Base-by-base conservation (phyloP, 2,329 filamentous ascomycete species). In the Sclerotinia glacialis region DNA sequence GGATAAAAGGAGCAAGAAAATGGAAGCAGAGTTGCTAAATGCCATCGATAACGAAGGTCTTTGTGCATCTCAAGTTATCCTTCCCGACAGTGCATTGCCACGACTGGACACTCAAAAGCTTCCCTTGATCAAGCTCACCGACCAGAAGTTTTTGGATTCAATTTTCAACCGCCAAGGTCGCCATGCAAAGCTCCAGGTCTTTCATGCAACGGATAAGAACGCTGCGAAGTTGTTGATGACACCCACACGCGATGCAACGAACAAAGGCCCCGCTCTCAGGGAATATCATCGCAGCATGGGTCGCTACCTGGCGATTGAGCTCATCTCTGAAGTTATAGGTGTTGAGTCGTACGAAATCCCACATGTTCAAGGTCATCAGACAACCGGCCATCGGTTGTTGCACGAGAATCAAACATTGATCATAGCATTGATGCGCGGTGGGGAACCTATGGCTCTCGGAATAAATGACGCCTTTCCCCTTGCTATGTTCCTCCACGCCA, bases 361-460 rank as follows among this genome's bases (percentile, higher is more conserved):
- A 0, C 83, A 88, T 67, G 84, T 88, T 0, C 82, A 85, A 68
- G 82, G 80, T 2, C 68, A 79, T 42, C 9, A 67, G 2, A 80
- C 78, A 0, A 72, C 23, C 0, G 85, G 85, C 0, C 77, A 82
- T 71, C 79, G 76, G 8, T 76, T 89, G 1, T 66, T 53, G 0
- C 34, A 81, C 64, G 85, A 89, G 71, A 9, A 76, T 1, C 64
- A 77, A 11, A 88, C 84, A 0, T 67, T 79, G 0, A 87, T 89
- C 56, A 76, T 88, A 0, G 79, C 85, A 0, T 69, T 89, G n/a
- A 89, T 89, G 85, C 83, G 85, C 11, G 85, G 83, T 2, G 86
- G 86, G 11, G 85, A 88, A 69, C 79, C 85, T 0, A 85, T 89
- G 83, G 86, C 86, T 0, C 74, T 82, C 1, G 86, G 86, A 0